These are phyloP conservation scores for Beta vulgaris DNA, from an alignment of 148 eudicot species.

Conservation along the genomic window DNA sequence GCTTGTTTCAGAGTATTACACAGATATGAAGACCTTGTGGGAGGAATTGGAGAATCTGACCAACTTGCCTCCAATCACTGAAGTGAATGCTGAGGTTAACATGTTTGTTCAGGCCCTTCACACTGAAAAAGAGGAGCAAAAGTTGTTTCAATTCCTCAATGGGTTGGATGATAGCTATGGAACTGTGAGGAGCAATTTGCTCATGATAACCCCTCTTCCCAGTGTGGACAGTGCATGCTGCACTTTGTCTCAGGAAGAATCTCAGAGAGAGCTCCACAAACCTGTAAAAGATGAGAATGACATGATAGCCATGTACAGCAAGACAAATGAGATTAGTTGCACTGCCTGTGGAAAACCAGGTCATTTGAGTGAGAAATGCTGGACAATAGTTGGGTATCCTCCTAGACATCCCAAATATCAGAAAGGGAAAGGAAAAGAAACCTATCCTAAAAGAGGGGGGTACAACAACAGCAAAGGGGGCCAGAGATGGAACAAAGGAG, in stretches of 20 bases:
- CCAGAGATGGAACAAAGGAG: too few relatives aligned
- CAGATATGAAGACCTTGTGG: background rate
- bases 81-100: background rate
- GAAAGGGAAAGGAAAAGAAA: too few relatives aligned
- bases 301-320: background rate
- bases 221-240: background rate
- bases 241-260: background rate
- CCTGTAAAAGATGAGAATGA: background rate
- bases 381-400: too few relatives aligned
- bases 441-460: too few relatives aligned
- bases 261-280: background rate
- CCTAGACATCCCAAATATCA: too few relatives aligned
- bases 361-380: too few relatives aligned
- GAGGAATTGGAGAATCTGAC: background rate
- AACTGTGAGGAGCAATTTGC: background rate
- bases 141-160: background rate
- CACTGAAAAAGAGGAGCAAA: background rate
- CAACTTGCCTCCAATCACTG: background rate
- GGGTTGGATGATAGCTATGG: background rate
- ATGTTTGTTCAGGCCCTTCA: background rate
- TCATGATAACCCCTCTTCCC: background rate
- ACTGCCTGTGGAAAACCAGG: background rate
- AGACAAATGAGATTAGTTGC: background rate
- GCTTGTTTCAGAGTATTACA: background rate
- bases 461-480: too few relatives aligned